These are phyloP conservation scores for Cladosporium sphaerospermum DNA, from an alignment of 2,329 filamentous ascomycete genomes.

Conservation along the genomic window DNA sequence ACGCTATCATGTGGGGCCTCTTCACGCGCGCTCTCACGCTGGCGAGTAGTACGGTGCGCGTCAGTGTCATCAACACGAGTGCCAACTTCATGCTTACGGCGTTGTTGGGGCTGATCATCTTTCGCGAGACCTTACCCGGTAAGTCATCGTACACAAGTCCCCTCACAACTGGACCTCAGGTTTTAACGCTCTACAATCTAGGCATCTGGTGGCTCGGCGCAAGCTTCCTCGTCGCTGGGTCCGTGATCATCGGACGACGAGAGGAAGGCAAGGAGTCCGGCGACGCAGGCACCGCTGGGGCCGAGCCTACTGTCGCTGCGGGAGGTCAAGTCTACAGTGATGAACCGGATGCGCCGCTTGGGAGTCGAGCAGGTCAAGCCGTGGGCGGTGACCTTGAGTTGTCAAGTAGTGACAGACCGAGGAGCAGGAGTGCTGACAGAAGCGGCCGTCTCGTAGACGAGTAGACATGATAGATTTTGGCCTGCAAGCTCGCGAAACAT, in stretches of 20 bases:
- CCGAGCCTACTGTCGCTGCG: slow-evolving; percentile 15
- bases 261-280: slow-evolving; percentile 46
- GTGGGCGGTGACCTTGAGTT: slow-evolving; percentile 5
- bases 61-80: slow-evolving; percentile 75
- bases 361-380: background rate
- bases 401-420: background rate
- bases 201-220: slow-evolving; percentile 72
- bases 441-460: background rate
- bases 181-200: background rate
- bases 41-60: slow-evolving; percentile 69
- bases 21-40: slow-evolving; percentile 73
- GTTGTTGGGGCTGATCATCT: slow-evolving; percentile 62
- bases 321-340: slow-evolving; percentile 21
- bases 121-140: slow-evolving; percentile 62
- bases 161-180: background rate
- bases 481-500: too few species aligned
- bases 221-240: slow-evolving; percentile 64
- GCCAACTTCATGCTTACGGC: slow-evolving; percentile 77
- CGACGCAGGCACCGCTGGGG: slow-evolving; percentile 17
- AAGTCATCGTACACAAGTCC: background rate
- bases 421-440: slow-evolving; percentile 8
- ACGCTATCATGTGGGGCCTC: slow-evolving; percentile 77
- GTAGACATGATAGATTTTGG: background rate
- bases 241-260: slow-evolving; percentile 69
- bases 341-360: slow-evolving; percentile 27